Evolutionary conservation across 73 alveolate genomes (phyloP).

Genomic region (Stentor coeruleus): DNA sequence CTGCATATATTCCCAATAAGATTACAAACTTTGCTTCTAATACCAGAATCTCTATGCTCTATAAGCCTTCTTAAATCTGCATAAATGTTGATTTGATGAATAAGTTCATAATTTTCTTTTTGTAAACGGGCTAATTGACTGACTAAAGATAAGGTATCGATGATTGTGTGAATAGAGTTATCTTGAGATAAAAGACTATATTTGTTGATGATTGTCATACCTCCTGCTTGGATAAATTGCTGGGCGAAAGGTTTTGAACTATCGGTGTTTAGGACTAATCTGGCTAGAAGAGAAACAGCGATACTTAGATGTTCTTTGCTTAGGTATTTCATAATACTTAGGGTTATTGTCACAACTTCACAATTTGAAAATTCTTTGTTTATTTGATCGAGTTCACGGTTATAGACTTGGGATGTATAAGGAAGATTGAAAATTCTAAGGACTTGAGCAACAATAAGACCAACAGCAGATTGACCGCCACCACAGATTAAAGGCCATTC

Average conservation of each 20-base stretch:
- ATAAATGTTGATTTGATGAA: conserved; percentile 82
- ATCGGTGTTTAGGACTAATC: conserved; percentile 72
- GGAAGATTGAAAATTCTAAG: conserved; percentile 76
- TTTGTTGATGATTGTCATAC: conserved; percentile 60
- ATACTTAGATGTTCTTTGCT: conserved; percentile 65
- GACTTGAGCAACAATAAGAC: conserved; percentile 61
- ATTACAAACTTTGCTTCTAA: conserved; percentile 96
- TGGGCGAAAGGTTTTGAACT: conserved; percentile 74
- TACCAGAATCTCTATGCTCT: conserved; percentile 79
- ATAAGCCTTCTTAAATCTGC: conserved; percentile 76
- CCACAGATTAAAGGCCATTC: conserved; percentile 96
- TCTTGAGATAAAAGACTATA: conserved; percentile 55
- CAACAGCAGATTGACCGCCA: conserved; percentile 87
- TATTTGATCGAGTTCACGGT: conserved; percentile 53
- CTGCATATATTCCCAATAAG: conserved; percentile 96
- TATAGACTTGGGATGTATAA: conserved; percentile 46
- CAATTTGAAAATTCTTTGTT: conserved; percentile 59
- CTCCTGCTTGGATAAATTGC: conserved; percentile 73
- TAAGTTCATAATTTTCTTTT: conserved; percentile 82
- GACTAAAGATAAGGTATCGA: conserved; percentile 85
- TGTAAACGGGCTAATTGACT: conserved; percentile 88
- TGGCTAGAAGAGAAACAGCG: conserved; percentile 61
- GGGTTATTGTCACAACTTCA: conserved; percentile 62
- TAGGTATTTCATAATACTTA: conserved; percentile 56
- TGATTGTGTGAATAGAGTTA: conserved; percentile 51